phyloP scores from a whole-genome alignment of 371 early-diverging fungal species.

The Smittium mucronatum region DNA sequence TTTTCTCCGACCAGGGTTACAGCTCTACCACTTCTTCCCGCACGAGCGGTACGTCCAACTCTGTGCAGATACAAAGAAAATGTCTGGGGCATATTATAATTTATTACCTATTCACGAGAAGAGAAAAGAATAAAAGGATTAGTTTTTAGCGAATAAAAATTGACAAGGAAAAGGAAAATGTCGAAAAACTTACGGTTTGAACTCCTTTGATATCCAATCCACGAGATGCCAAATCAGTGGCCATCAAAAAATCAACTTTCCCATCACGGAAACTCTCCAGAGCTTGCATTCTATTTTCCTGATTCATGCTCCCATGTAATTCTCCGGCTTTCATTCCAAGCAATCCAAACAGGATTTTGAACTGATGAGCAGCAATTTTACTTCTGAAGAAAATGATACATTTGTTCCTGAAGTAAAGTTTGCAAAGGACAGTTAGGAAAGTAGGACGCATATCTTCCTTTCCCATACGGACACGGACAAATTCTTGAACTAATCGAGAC shows the following conservation, averaged over 20 bases:
- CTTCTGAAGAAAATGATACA: conserved; percentile 85
- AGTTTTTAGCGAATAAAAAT: neutral
- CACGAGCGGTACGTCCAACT: conserved; percentile 99
- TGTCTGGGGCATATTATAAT: conserved; percentile 95
- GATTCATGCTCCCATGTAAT: conserved; percentile 96
- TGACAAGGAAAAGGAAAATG: neutral
- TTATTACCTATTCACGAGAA: conserved; percentile 67
- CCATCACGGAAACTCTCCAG: conserved; percentile 83
- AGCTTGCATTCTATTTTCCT: conserved; percentile 84
- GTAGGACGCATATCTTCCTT: conserved; percentile 78
- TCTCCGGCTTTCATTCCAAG: conserved; percentile 86
- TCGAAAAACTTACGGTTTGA: conserved; percentile 55
- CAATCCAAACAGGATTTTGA: conserved; percentile 90
- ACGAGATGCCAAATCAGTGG: conserved; percentile 98
- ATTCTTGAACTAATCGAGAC: conserved; percentile 76
- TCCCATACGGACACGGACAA: conserved; percentile 81
- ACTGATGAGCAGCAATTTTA: conserved; percentile 89
- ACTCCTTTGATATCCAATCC: conserved; percentile 99
- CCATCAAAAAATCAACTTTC: conserved; percentile 79
- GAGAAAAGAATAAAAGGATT: neutral
- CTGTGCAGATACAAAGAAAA: conserved; percentile 97
- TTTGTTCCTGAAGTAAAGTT: conserved; percentile 58
- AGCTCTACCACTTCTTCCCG: conserved; percentile 72
- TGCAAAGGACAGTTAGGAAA: conserved; percentile 70
- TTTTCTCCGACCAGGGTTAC: conserved; percentile 81